Evolutionary conservation across 495 filamentous ascomycete species (phyloP), one percentile per base, ranked within the genome.

Genomic region (Trichoderma erinaceum): DNA sequence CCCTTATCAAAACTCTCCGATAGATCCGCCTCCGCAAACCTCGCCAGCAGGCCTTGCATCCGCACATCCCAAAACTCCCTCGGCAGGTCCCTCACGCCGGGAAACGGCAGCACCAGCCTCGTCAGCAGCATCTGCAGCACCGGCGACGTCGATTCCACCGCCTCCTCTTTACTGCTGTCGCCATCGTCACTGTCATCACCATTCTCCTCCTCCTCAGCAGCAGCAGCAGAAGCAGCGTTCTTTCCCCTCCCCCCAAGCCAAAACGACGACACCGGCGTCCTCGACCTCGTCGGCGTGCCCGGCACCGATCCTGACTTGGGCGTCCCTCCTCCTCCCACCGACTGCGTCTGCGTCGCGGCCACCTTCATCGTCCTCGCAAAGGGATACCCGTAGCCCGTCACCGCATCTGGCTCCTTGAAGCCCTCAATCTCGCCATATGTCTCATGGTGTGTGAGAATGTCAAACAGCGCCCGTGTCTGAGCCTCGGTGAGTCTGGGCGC

Each of bases 1-100:
- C 86, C 87, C 72, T 89, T 89, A 72, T 90, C 88, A 71, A 89
- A 90, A 73, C 86, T 89, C 70, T 90, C 87, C 35, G 85, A 88
- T 35, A 90, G 77, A 35, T 87, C 82, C 21, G 83, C 85, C 18
- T 84, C 79, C 4, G 76, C 82, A n/a, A 90, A 74, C 52, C 83
- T 81, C 32, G 74, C 75, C 68, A 80, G 72, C 21, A 88, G 73
- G 41, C 79, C 78, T 67, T 81, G 77, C 46, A 83, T 75, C 27
- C 79, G 72, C 12, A 75, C 73, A 50, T 78, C 75, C 88, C 88
- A 90, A 70, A 89, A 89, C 11, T 83, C 81, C 0, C 73, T 46
- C 2, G 82, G 77, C 0, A 90, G 78, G 68, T 87, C 83, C 23
- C 80, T 80, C 12, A 88, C 71, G 4, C 84, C 87, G 0, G 88